These are phyloP conservation scores for Veloporphyrellus conicus DNA, from an alignment of 1,284 basidiomycete species.

Conservation along the genomic window DNA sequence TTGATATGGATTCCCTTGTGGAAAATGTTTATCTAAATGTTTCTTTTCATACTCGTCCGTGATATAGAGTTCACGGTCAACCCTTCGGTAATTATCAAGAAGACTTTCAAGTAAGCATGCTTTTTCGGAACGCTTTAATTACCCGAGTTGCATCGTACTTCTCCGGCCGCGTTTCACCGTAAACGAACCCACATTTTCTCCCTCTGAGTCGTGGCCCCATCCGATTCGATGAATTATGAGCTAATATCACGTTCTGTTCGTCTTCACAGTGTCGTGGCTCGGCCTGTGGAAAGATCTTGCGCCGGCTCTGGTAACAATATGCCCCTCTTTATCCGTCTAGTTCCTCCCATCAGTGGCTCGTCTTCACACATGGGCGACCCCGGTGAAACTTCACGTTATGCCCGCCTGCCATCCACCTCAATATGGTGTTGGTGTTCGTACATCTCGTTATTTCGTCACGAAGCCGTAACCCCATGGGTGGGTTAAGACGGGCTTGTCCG, in stretches of 20 bases:
- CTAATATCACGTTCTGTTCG: conserved; percentile 7
- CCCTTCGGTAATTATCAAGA: conserved; percentile 53
- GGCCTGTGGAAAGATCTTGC: conserved; percentile 51
- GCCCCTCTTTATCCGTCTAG: conserved; percentile 45
- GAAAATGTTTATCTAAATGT: conserved; percentile 37
- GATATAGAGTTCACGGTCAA: conserved; percentile 56
- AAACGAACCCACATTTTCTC: conserved; percentile 8
- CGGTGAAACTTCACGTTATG: conserved; percentile 19
- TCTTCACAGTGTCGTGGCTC: conserved; percentile 47
- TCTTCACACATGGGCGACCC: conserved; percentile 10
- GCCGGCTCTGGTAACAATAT: conserved; percentile 51
- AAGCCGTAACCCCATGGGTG: conserved; percentile 11
- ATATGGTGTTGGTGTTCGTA: conserved; percentile 6
- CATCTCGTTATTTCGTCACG: conserved; percentile 23
- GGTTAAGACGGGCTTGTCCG: conserved; percentile 17
- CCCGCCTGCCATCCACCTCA: conserved; percentile 4
- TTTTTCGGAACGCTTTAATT: conserved; percentile 20
- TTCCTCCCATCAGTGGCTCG: conserved; percentile 6
- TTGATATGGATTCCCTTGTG: not conserved
- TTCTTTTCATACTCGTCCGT: conserved; percentile 53
- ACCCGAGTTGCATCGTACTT: conserved; percentile 16
- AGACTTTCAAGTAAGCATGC: conserved; percentile 54
- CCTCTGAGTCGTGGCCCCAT: conserved; percentile 9
- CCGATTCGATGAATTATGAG: conserved; percentile 10
- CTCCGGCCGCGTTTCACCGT: conserved; percentile 25